Conservation (phyloP, 2,329 filamentous ascomycete genomes). For the Lasiodiplodia sp. region DNA sequence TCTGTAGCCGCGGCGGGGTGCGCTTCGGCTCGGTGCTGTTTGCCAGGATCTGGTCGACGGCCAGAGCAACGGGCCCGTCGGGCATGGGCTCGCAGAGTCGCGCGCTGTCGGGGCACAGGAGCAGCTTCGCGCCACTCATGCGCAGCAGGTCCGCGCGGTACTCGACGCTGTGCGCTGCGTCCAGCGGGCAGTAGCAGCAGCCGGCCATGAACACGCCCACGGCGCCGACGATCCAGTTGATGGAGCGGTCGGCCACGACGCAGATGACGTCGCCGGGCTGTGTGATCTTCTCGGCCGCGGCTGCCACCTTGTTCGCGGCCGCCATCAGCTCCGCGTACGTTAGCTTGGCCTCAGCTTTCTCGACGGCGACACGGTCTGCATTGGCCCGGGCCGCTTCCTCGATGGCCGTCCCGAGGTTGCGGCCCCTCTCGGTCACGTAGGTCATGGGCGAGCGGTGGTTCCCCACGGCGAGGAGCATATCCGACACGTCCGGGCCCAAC, state of each 20-base stretch:
- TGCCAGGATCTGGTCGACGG: conserved; percentile 5
- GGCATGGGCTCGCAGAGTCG: background rate
- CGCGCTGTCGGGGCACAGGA: background rate
- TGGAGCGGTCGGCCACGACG: conserved; percentile 43
- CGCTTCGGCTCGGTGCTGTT: background rate
- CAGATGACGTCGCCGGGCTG: conserved; percentile 41
- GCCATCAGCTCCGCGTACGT: conserved; percentile 7
- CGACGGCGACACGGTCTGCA: background rate
- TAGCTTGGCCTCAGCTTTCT: background rate
- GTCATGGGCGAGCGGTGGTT: background rate
- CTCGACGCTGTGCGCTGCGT: background rate
- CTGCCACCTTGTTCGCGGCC: background rate
- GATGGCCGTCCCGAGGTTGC: background rate
- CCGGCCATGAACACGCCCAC: conserved; percentile 43
- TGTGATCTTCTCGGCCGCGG: background rate
- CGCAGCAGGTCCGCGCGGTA: background rate
- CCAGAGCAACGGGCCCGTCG: background rate
- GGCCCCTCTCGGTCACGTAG: background rate
- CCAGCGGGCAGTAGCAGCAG: background rate
- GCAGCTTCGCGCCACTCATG: background rate
- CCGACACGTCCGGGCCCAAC: background rate
- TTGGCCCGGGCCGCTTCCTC: background rate
- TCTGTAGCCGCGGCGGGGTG: background rate
- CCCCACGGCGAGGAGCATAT: background rate
- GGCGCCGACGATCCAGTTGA: conserved; percentile 48